Percentiles rank a stretch among this genome's conserved stretches.
Conservation (phyloP, 345 rosid genomes). For the Euphorbia tirucalli region DNA sequence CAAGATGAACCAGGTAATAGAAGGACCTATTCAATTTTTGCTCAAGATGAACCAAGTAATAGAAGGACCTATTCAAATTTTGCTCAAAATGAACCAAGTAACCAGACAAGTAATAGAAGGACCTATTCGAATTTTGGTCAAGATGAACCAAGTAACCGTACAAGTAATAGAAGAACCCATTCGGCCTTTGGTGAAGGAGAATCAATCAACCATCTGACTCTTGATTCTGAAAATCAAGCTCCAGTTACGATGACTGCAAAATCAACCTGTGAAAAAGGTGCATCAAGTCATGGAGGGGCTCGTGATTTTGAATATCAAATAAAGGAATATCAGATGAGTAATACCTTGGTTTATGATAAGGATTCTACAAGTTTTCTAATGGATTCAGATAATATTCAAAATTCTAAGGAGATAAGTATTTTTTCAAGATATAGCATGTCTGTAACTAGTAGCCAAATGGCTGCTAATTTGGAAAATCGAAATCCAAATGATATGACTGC, state of each 20-base stretch:
- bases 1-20: neutral
- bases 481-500: constrained; percentile 1
- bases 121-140: neutral
- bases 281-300: neutral
- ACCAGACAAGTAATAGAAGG: neutral
- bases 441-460: neutral
- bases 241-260: neutral
- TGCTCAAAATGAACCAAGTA: neutral
- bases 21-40: too few relatives aligned
- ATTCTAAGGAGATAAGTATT: neutral
- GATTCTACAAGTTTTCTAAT: neutral
- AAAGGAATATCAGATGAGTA: neutral
- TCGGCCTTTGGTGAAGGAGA: neutral
- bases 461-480: constrained; percentile 1
- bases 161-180: neutral
- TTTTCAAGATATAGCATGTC: neutral
- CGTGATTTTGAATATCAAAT: neutral
- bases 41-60: too few relatives aligned
- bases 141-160: neutral
- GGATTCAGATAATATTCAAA: neutral
- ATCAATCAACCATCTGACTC: neutral
- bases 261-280: neutral
- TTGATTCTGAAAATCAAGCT: too few relatives aligned
- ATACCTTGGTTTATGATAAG: neutral
- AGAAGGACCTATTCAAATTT: neutral